phyloP scores from a whole-genome alignment of 768 basidiomycete species.

The Russula sp. region DNA sequence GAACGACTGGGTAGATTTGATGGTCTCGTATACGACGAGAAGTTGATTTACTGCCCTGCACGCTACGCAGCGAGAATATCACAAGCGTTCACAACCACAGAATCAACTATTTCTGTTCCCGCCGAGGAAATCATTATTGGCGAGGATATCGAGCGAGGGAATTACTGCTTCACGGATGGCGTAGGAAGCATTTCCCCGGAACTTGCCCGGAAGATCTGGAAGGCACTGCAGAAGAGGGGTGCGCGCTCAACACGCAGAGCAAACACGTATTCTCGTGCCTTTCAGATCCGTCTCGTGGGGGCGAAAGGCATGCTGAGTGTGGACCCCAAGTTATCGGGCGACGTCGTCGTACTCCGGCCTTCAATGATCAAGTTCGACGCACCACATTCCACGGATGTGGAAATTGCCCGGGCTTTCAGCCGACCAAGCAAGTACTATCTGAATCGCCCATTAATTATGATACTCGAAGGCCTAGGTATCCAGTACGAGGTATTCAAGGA shows the following conservation, averaged over 20 bases:
- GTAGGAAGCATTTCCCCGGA: slow-evolving; percentile 57
- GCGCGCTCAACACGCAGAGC: slow-evolving; percentile 33
- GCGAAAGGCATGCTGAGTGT: slow-evolving; percentile 63
- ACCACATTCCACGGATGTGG: slow-evolving; percentile 41
- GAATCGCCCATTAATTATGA: slow-evolving; percentile 64
- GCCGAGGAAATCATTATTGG: slow-evolving; percentile 38
- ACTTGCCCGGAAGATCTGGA: slow-evolving; percentile 47
- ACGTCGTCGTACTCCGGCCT: slow-evolving; percentile 45
- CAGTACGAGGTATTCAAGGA: slow-evolving; percentile 45
- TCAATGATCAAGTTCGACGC: slow-evolving; percentile 69
- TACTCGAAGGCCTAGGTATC: slow-evolving; percentile 54
- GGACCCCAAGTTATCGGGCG: slow-evolving; percentile 46
- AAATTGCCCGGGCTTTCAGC: slow-evolving; percentile 62
- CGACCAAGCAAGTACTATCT: slow-evolving; percentile 49
- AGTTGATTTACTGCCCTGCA: slow-evolving; percentile 55
- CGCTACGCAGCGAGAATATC: slow-evolving; percentile 67
- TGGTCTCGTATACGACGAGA: slow-evolving; percentile 39
- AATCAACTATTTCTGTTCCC: slow-evolving; percentile 44
- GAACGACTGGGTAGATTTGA: slow-evolving; percentile 49
- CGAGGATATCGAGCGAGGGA: slow-evolving; percentile 42
- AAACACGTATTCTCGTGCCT: slow-evolving; percentile 42
- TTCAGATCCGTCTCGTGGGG: slow-evolving; percentile 57
- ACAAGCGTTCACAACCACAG: slow-evolving; percentile 71
- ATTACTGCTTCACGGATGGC: slow-evolving; percentile 61
- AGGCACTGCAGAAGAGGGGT: slow-evolving; percentile 36